Evolutionary conservation across 805 yeast genomes (phyloP), one percentile per base, ranked within the genome.

Genomic region (Lachancea sp.): DNA sequence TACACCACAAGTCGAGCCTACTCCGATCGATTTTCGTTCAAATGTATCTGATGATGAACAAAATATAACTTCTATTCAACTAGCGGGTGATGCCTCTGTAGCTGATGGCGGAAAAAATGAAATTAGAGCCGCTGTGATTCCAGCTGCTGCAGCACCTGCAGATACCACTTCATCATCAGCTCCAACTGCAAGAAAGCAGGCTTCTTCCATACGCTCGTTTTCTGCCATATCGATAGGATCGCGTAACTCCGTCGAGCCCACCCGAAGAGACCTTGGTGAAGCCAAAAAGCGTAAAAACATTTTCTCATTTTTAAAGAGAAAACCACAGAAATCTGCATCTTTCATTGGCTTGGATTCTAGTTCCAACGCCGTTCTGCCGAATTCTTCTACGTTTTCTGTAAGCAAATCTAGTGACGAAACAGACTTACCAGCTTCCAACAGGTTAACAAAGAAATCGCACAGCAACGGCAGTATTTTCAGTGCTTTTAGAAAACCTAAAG

Each of bases 381-480:
- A 43, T 41, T 51, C 52, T 29, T 41, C 46, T 2, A 47, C 54
- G 2, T 46, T 46, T 26, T 40, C 52, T 15, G 36, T 34, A 6
- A 12, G 34, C 2, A 15, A 50, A 44, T 18, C 40, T 38, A n/a
- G 33, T 40, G 5, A 38, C 29, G 9, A 46, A 44, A 13, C 45
- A 12, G 45, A 28, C 12, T 15, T 26, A 5, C 32, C 30, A n/a
- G 33, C 51, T 1, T 46, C 59, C 8, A 55, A 49, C 20, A 52
- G 50, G 21, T 29, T 53, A 1, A 45, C 52, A 0, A 55, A 52
- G 24, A 57, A 52, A 38, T 57, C 63, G 2, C 52, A 48, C 18
- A 58, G 63, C 34, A 56, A 53, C 22, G 54, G 42, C n/a, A 56
- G 56, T 22, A 48, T 60, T 15, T 60, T 60, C 26, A 52, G 51